Evolutionary conservation across 2,329 filamentous ascomycete species (phyloP), one percentile per base, ranked within the genome.

Genomic region (Cadophora malorum): DNA sequence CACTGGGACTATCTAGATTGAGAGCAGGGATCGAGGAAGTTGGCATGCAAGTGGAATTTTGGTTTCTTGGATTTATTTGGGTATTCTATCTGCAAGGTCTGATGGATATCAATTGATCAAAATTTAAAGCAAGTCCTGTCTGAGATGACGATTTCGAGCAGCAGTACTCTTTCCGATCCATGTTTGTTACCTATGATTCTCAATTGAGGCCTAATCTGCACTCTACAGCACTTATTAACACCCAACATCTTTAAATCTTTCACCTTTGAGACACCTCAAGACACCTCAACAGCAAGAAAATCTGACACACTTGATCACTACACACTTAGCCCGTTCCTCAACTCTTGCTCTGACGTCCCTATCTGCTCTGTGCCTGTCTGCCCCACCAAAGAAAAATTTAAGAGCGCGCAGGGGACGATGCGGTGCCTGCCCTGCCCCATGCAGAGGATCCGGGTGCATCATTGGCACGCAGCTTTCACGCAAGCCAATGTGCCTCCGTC

Each of bases 371-470:
- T 21, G 45, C 52, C 28, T 55, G 14, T 12, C 52, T 55, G 28
- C 52, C 52, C 52, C 52, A 55, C 52, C 16, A 55, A 55, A n/a
- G n/a, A 33, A 55, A 55, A 55, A 55, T 25, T 55, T 19, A 19
- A 19, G 41, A 5, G 41, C 12, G 52, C 25, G 52, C 25, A 33
- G 52, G 25, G 16, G 28, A 12, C 50, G 50, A 49, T 49, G 45
- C 21, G n/a, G 45, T 49, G 45, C 45, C 19, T 21, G 50, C 14
- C 23, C 23, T 5, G 35, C 7, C 35, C 4, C 9, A 7, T 7
- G 9, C 35, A 53, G 16, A 53, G 23, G 23, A 53, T 53, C 16
- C 23, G 28, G 50, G 14, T 28, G 50, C 50, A 53, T 53, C 10
- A 28, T 25, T 25, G 21, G 23, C 41, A 45, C 41, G 4, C 41